Conservation (phyloP, 176 grass and related monocot genomes). For the Cymbopogon citratus region DNA sequence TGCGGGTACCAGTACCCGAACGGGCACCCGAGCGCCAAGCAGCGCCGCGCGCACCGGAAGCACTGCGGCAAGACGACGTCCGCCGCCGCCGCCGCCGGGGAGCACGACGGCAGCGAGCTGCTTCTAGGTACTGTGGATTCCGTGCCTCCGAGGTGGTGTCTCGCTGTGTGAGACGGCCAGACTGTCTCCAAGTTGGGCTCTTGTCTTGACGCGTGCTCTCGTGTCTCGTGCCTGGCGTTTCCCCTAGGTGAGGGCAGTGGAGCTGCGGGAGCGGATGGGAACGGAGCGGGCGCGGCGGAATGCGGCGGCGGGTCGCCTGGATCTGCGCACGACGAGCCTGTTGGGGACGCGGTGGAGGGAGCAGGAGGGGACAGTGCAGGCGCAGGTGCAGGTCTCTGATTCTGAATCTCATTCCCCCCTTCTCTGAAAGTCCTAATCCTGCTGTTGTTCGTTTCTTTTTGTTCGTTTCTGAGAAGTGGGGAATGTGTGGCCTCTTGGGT, state of each 20-base stretch:
- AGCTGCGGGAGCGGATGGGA: background rate
- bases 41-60: slow-evolving; percentile 55
- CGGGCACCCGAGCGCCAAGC: slow-evolving; percentile 62
- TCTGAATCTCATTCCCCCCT: background rate
- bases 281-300: slow-evolving; percentile 13
- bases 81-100: background rate
- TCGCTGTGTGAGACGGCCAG: background rate
- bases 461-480: background rate
- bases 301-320: slow-evolving; percentile 6
- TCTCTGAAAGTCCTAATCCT: background rate
- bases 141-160: background rate
- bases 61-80: slow-evolving; percentile 39
- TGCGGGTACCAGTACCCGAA: slow-evolving; percentile 55
- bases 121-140: slow-evolving; percentile 17
- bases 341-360: background rate
- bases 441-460: slow-evolving; percentile 1
- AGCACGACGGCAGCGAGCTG: background rate
- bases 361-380: background rate
- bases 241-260: background rate
- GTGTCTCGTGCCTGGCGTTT: background rate
- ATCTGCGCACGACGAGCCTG: slow-evolving; percentile 25
- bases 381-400: slow-evolving; percentile 8
- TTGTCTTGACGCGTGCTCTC: background rate
- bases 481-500: background rate
- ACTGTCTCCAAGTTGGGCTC: background rate